These are phyloP conservation scores for Aspergillus leporis DNA, from an alignment of 495 filamentous ascomycete species.

Conservation along the genomic window DNA sequence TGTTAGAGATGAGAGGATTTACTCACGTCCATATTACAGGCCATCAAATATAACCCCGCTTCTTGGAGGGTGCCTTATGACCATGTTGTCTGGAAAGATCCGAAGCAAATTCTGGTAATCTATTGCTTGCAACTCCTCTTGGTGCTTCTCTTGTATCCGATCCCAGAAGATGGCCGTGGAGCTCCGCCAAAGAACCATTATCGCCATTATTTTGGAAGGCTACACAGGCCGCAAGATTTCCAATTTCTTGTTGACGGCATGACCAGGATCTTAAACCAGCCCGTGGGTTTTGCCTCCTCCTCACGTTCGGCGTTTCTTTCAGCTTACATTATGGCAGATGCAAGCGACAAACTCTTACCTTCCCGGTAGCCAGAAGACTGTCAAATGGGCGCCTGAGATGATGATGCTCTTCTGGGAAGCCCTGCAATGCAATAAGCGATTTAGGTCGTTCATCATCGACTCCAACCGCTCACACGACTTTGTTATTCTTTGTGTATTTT, in stretches of 20 bases:
- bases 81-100: conserved; percentile 88
- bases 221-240: conserved; percentile 95
- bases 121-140: conserved; percentile 92
- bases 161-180: conserved; percentile 71
- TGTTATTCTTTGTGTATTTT: conserved; percentile 85
- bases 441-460: conserved; percentile 95
- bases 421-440: conserved; percentile 96
- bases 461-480: conserved; percentile 94
- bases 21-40: conserved; percentile 47
- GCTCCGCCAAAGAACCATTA: conserved; percentile 81
- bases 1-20: not conserved
- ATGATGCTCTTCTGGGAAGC: conserved; percentile 98
- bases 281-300: conserved; percentile 43
- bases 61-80: conserved; percentile 95
- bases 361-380: conserved; percentile 76
- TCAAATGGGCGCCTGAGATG: conserved; percentile 93
- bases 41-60: conserved; percentile 94
- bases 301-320: not conserved
- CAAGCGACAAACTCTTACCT: conserved; percentile 86
- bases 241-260: conserved; percentile 97
- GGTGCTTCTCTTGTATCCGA: conserved; percentile 82
- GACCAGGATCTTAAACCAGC: conserved; percentile 89
- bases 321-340: conserved; percentile 47
- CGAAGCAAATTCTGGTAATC: conserved; percentile 87
- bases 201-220: conserved; percentile 84